Conservation (phyloP, 108 stramenopile species). For the Thalassiosira profunda region DNA sequence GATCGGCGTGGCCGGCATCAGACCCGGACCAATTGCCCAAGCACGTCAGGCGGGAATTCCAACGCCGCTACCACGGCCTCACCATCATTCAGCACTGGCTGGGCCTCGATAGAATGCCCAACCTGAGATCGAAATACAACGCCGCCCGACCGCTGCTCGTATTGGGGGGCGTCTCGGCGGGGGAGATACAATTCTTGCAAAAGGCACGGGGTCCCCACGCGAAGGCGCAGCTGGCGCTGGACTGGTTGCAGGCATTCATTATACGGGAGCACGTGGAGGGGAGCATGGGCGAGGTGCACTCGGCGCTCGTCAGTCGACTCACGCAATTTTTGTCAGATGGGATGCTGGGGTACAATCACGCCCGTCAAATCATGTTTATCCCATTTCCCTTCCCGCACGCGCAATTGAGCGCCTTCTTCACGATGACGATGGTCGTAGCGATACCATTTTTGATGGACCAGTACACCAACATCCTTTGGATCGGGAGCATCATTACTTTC, state of each 20-base stretch:
- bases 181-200: conserved; percentile 68
- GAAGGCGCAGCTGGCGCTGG: conserved; percentile 64
- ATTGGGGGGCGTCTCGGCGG: conserved; percentile 76
- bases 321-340: conserved; percentile 80
- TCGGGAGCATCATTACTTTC: conserved; percentile 57
- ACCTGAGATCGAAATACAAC: conserved; percentile 56
- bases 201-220: conserved; percentile 73
- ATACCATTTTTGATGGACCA: conserved; percentile 78
- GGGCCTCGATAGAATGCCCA: conserved; percentile 56
- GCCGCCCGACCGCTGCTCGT: conserved; percentile 65
- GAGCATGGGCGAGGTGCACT: conserved; percentile 58
- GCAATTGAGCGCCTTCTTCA: conserved; percentile 67
- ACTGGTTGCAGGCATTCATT: conserved; percentile 76
- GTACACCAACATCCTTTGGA: conserved; percentile 45
- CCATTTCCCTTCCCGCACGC: conserved; percentile 86
- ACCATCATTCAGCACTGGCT: conserved; percentile 32
- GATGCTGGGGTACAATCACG: conserved; percentile 75
- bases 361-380: conserved; percentile 76
- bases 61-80: conserved; percentile 1
- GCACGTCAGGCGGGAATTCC: conserved; percentile 2
- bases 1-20: conserved; percentile 57
- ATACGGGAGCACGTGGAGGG: conserved; percentile 74
- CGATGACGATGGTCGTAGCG: conserved; percentile 46
- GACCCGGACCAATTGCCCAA: conserved; percentile 63
- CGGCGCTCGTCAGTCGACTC: conserved; percentile 70